phyloP scores from a whole-genome alignment of 2,329 filamentous ascomycete species.

The Amylocarpus encephaloides region DNA sequence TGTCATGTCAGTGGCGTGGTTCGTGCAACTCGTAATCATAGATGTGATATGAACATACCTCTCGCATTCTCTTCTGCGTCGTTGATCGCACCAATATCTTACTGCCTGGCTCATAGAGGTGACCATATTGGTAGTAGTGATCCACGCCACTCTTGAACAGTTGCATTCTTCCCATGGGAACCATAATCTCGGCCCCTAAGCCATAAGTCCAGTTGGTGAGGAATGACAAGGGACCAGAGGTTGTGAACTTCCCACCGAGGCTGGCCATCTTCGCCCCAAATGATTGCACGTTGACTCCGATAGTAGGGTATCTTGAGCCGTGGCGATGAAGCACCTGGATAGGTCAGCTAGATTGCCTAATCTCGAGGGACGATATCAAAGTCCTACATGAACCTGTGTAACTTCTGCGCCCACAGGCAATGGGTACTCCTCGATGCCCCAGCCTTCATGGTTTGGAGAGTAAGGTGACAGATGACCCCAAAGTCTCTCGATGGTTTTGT shows the following conservation, averaged over 20 bases:
- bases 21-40: neutral
- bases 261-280: slow-evolving; percentile 54
- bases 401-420: slow-evolving; percentile 62
- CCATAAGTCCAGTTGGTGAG: slow-evolving; percentile 63
- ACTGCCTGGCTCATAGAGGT: slow-evolving; percentile 63
- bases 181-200: slow-evolving; percentile 65
- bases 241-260: slow-evolving; percentile 46
- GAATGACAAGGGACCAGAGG: slow-evolving; percentile 56
- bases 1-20: slow-evolving; percentile 4
- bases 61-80: slow-evolving; percentile 71
- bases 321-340: slow-evolving; percentile 65
- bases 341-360: slow-evolving; percentile 15
- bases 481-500: slow-evolving; percentile 62
- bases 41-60: slow-evolving; percentile 38
- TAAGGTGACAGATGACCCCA: slow-evolving; percentile 68
- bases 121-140: slow-evolving; percentile 52
- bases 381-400: slow-evolving; percentile 50
- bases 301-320: slow-evolving; percentile 66
- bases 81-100: slow-evolving; percentile 71
- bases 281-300: slow-evolving; percentile 45
- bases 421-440: slow-evolving; percentile 67
- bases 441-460: slow-evolving; percentile 59
- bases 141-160: slow-evolving; percentile 64
- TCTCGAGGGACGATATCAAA: too few relatives aligned
- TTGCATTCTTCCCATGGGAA: slow-evolving; percentile 67